Evolutionary conservation across 2,329 filamentous ascomycete genomes (phyloP), one percentile per base, ranked within the genome.

Genomic region (Aotearoamyces nothofagi): DNA sequence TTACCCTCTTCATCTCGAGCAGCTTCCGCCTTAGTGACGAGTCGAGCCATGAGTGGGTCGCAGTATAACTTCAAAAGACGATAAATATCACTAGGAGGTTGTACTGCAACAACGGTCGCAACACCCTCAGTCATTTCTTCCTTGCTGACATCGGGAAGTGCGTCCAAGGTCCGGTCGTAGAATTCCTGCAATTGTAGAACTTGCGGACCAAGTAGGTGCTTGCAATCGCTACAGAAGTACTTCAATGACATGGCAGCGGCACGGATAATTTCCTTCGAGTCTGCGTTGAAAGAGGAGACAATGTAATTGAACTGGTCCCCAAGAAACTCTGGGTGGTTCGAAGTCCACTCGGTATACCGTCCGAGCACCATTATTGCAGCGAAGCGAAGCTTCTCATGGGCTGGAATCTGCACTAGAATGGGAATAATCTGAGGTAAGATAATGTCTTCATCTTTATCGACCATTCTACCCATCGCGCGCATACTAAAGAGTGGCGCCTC

Each of bases 311-410:
- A 80, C 53, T 98, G 90, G 6, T 81, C 68, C 52, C 93, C 80
- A 6, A 98, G 63, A 25, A 87, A 92, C 33, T 94, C 83, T 0
- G 87, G 82, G 46, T 98, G 90, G 26, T 83, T 75, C 4, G 90
- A 74, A 1, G 92, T 98, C 90, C 90, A 98, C 53, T 96, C 87
- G 0, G 92, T 98, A 50, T 98, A 98, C 37, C 90, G 71, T 20
- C 84, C 90, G 13, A 98, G 68, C 3, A 92, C 86, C 84, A 98
- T 94, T 46, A 96, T 93, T 5, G 87, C 87, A 37, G 92, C 87
- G 55, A 98, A 98, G 5, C 86, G 82, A n/a, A 98, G 69, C 59
- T 96, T 98, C 55, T 96, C 83, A 45, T 98, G 90, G 46, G 81
- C 77, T 0, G 90, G 90, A 35, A 98, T 92, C 48, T 92, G 81